A percentile compares a stretch with the other conserved stretches of the same genome.
Evolutionary conservation across 768 basidiomycete genomes (phyloP).

Genomic region (Lactarius tabidus): DNA sequence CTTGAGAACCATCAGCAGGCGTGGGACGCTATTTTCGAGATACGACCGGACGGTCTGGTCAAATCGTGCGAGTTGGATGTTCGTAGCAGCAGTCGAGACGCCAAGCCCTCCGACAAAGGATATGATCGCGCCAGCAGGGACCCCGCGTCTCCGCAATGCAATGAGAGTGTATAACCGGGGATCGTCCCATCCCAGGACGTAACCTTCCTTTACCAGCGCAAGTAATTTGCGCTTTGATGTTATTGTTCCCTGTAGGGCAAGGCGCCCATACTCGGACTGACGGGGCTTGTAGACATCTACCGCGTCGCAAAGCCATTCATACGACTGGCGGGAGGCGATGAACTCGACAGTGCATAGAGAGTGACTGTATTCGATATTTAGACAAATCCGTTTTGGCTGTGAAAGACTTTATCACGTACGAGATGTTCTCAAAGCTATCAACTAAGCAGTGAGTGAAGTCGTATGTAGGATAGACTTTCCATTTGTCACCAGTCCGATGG

Average conservation of each 20-base stretch:
- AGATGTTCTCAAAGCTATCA: conserved; percentile 98
- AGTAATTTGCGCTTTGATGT: conserved; percentile 96
- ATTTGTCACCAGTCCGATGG: conserved; percentile 88
- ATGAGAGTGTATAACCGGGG: conserved; percentile 96
- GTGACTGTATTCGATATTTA: conserved; percentile 52
- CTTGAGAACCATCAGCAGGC: conserved; percentile 85
- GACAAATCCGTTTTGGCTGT: not conserved
- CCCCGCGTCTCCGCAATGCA: conserved; percentile 88
- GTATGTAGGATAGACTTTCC: conserved; percentile 98
- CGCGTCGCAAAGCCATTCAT: conserved; percentile 98
- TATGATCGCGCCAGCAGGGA: conserved; percentile 94
- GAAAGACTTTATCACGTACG: conserved; percentile 53
- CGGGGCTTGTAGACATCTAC: conserved; percentile 96
- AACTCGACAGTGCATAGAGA: conserved; percentile 97
- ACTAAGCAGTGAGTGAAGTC: conserved; percentile 98
- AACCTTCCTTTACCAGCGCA: conserved; percentile 76
- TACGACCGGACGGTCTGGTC: conserved; percentile 86
- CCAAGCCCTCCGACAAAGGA: conserved; percentile 94
- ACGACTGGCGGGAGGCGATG: conserved; percentile 91
- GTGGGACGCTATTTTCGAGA: conserved; percentile 82
- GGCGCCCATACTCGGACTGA: conserved; percentile 94
- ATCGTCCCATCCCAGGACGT: conserved; percentile 95
- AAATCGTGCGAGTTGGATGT: conserved; percentile 84
- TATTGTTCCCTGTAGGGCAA: conserved; percentile 90
- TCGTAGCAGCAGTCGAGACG: conserved; percentile 79